Evolutionary conservation across 2,329 filamentous ascomycete genomes (phyloP).

Genomic region (Lecanicillium sp.): DNA sequence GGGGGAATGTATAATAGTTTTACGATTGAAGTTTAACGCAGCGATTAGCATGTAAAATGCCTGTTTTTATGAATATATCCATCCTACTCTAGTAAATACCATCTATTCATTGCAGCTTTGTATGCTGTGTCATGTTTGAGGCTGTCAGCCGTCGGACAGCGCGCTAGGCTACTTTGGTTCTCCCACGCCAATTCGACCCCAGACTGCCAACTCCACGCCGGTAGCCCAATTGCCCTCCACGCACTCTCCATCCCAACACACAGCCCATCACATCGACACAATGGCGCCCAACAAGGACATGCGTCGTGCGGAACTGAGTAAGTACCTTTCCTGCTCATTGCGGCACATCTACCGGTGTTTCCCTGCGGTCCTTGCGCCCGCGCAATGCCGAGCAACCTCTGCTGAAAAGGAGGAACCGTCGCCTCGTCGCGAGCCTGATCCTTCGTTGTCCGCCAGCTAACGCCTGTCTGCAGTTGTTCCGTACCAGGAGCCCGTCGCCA

Average conservation of each 20-base stretch:
- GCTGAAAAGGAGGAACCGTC: neutral
- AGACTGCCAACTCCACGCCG: neutral
- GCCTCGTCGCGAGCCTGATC: neutral
- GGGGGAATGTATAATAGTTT: constrained; percentile 7
- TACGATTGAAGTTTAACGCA: neutral
- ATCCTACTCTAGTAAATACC: too few species aligned
- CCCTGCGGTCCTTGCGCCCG: neutral
- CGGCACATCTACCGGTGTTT: neutral
- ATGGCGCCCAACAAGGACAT: constrained; percentile 73
- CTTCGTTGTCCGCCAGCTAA: neutral
- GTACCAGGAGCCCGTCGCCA: constrained; percentile 69
- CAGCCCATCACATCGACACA: constrained; percentile 1
- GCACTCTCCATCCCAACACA: neutral
- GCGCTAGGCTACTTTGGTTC: neutral
- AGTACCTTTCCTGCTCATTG: constrained; percentile 21
- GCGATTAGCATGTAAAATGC: constrained; percentile 3
- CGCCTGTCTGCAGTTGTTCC: constrained; percentile 62
- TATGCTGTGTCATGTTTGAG: too few species aligned
- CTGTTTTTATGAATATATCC: neutral
- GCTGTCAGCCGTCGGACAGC: neutral
- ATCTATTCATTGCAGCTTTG: too few species aligned
- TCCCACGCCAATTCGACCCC: neutral
- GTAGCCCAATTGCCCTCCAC: neutral
- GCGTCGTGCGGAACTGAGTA: constrained; percentile 68
- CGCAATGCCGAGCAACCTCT: neutral